These are phyloP conservation scores for Neonectria hederae DNA, from an alignment of 2,329 filamentous ascomycete genomes.

Conservation along the genomic window DNA sequence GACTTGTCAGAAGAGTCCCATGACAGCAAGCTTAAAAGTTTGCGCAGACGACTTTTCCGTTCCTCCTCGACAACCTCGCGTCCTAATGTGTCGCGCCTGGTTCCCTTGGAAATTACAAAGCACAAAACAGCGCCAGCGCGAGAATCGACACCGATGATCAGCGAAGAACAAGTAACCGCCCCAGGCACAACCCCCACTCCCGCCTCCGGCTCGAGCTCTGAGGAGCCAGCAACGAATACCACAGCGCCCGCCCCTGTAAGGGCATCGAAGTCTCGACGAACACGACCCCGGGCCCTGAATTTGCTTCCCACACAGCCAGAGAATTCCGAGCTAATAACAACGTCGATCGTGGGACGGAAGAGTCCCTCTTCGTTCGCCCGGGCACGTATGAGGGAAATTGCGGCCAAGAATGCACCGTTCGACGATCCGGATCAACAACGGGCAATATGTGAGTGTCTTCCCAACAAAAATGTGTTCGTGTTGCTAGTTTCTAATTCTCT, in stretches of 20 bases:
- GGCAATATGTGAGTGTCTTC: conserved; percentile 50
- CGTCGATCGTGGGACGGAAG: conserved; percentile 45
- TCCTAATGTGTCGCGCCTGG: conserved; percentile 40
- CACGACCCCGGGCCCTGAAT: conserved; percentile 43
- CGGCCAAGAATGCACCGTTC: conserved; percentile 54
- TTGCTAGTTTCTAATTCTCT: conserved; percentile 23
- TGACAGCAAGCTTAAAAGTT: conserved; percentile 49
- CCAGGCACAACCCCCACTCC: conserved; percentile 7
- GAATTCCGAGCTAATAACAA: conserved; percentile 42
- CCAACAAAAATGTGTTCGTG: background rate
- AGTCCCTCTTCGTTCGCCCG: conserved; percentile 57
- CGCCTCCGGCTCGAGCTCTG: conserved; percentile 18
- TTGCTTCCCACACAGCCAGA: conserved; percentile 53
- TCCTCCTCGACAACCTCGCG: conserved; percentile 34
- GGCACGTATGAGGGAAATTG: conserved; percentile 56
- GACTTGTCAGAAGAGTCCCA: conserved; percentile 46
- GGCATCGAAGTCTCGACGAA: conserved; percentile 40
- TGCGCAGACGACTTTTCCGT: conserved; percentile 49
- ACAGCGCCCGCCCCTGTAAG: conserved; percentile 30
- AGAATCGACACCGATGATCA: conserved; percentile 14
- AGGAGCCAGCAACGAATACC: conserved; percentile 25
- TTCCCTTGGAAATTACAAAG: conserved; percentile 35
- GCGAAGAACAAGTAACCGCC: conserved; percentile 10
- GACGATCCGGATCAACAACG: conserved; percentile 53
- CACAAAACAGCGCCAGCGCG: conserved; percentile 25